Percentiles rank a stretch among this genome's conserved stretches.
Evolutionary conservation across 2,329 filamentous ascomycete species (phyloP).

Genomic region (Scedosporium dehoogii): DNA sequence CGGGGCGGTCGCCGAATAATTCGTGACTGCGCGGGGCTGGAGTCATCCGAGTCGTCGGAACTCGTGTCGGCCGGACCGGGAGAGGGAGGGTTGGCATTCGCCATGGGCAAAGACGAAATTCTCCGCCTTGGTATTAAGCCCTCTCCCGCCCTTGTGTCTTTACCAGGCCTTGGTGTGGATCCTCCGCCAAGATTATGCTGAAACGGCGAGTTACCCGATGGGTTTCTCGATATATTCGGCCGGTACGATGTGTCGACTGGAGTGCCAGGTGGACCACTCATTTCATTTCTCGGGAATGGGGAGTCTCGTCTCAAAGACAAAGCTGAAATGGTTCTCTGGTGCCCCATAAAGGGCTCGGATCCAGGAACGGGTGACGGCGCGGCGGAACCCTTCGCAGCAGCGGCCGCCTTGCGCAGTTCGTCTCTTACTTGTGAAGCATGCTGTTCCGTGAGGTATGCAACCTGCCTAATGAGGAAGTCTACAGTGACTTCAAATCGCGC

Average conservation of each 20-base stretch:
- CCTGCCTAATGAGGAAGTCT: constrained; percentile 84
- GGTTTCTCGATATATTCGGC: constrained; percentile 35
- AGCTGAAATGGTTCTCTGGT: constrained; percentile 38
- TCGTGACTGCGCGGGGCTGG: constrained; percentile 45
- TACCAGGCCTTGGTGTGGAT: constrained; percentile 14
- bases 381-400: constrained; percentile 43
- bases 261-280: constrained; percentile 27
- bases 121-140: constrained; percentile 19
- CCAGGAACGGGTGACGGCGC: constrained; percentile 48
- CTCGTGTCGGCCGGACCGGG: constrained; percentile 27
- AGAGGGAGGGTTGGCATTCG: constrained; percentile 19
- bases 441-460: constrained; percentile 85
- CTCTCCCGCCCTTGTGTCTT: constrained; percentile 17
- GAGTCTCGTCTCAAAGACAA: constrained; percentile 49
- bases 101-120: constrained; percentile 35
- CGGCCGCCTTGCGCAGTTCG: constrained; percentile 71
- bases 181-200: constrained; percentile 7
- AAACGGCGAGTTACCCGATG: constrained; percentile 27
- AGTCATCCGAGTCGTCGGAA: constrained; percentile 31
- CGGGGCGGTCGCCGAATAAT: constrained; percentile 51
- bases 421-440: constrained; percentile 84
- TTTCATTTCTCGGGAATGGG: constrained; percentile 39
- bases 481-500: constrained; percentile 74
- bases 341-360: constrained; percentile 29
- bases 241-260: constrained; percentile 32